Base-by-base conservation (phyloP, 495 filamentous ascomycete species). In the Neohortaea acidophila region DNA sequence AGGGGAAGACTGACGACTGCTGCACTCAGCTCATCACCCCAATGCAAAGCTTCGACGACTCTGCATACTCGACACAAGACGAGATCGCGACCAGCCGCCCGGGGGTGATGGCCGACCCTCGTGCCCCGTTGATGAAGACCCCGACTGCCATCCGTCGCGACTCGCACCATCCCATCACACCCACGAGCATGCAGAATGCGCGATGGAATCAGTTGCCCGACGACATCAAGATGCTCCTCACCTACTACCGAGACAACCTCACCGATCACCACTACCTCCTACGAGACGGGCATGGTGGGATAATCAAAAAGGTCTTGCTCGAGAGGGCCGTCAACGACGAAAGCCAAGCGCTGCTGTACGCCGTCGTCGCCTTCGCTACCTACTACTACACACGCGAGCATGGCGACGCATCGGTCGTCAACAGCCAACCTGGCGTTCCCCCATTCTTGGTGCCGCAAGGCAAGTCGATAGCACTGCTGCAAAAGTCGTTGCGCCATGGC, bases 361-460 rank as follows among this genome's bases (percentile, higher is more conserved):
- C 85, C 0, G 66, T 96, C 12, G 81, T 82, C n/a, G 85, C 79
- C 19, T 96, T 93, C 54, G 64, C 87, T 0, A 84, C 86, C 12
- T 97, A 92, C 55, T 85, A 87, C 48, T 67, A 81, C 43, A 79
- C 79, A 14, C 54, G 94, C 43, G 66, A 64, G 25, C 69, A 70
- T 30, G 28, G 26, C 21, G 69, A 72, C 29, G 83, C 78, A 10
- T 74, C 72, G 41, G 73, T 94, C 13, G 70, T 77, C 39, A 73
- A 77, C 30, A n/a, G n/a, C n/a, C n/a, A n/a, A n/a, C n/a, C n/a
- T n/a, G n/a, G n/a, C n/a, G n/a, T n/a, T n/a, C n/a, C n/a, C n/a
- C n/a, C n/a, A n/a, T 97, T 97, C 53, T 62, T 97, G 20, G 71
- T 76, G 43, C 92, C 85, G 55, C 94, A 96, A 60, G 84, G 92